Conservation (phyloP, 2,329 filamentous ascomycete species). For the Hymenoscyphus infarciens region DNA sequence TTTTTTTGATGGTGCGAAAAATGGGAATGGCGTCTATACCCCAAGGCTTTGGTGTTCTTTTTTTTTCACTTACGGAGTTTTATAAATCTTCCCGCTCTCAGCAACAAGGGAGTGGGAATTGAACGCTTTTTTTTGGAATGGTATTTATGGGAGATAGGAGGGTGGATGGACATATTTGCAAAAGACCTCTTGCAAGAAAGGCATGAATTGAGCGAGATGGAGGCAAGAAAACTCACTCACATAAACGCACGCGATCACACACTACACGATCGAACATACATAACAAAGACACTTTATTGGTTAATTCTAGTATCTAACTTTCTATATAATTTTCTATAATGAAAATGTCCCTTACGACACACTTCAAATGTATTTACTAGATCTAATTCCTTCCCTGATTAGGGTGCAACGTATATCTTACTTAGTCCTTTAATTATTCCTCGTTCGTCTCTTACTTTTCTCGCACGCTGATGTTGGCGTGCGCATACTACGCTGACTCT, state of each 20-base stretch:
- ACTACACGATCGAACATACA: neutral
- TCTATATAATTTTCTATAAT: neutral
- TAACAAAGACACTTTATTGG: neutral
- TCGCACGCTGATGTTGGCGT: neutral
- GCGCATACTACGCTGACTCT: no score
- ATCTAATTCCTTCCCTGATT: neutral
- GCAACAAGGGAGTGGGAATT: slow-evolving; percentile 27
- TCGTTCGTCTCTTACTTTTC: neutral
- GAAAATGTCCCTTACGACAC: slow-evolving; percentile 7
- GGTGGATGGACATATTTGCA: neutral
- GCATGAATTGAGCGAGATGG: neutral
- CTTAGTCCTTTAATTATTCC: neutral
- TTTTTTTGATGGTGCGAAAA: slow-evolving; percentile 4
- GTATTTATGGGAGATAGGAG: neutral
- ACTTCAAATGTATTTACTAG: neutral
- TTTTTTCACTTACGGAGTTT: slow-evolving; percentile 3
- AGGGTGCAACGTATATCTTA: no score
- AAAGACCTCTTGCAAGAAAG: neutral
- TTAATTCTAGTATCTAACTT: slow-evolving; percentile 4
- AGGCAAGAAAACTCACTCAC: neutral
- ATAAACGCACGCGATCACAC: neutral
- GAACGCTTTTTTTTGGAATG: neutral
- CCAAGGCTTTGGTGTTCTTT: slow-evolving; percentile 3
- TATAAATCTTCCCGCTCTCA: slow-evolving; percentile 22
- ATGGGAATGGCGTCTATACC: slow-evolving; percentile 18